Percentiles rank a stretch among this genome's conserved stretches.
phyloP scores from a whole-genome alignment of 1,284 basidiomycete species.

The Ceratobasidium sp. region DNA sequence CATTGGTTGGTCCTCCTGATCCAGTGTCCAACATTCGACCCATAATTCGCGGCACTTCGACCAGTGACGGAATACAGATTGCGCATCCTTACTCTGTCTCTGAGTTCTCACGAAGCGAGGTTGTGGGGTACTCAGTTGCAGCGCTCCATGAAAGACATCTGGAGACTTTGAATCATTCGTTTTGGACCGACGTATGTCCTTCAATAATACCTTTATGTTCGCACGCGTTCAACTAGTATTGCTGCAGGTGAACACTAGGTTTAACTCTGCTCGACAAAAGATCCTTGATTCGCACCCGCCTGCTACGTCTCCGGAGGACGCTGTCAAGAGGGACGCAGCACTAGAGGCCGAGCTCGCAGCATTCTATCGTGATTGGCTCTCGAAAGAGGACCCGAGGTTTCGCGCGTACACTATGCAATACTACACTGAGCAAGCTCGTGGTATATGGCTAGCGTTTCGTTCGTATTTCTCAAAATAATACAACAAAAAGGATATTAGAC shows the following conservation, averaged over 20 bases:
- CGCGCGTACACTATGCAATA: slow-evolving; percentile 65
- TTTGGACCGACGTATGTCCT: slow-evolving; percentile 79
- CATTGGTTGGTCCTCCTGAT: slow-evolving; percentile 76
- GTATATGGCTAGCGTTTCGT: slow-evolving; percentile 43
- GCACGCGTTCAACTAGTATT: not conserved
- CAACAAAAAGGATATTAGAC: not conserved
- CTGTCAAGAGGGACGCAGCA: slow-evolving; percentile 50
- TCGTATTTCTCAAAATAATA: slow-evolving; percentile 40
- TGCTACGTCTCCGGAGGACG: slow-evolving; percentile 65
- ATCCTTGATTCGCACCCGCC: slow-evolving; percentile 70
- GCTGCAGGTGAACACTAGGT: slow-evolving; percentile 76
- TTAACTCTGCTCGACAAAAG: slow-evolving; percentile 72
- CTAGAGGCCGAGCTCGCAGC: slow-evolving; percentile 72
- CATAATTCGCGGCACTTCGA: slow-evolving; percentile 1
- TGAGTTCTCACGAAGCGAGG: slow-evolving; percentile 68
- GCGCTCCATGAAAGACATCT: slow-evolving; percentile 59
- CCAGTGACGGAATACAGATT: slow-evolving; percentile 14
- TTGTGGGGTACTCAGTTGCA: slow-evolving; percentile 49
- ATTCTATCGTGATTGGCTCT: slow-evolving; percentile 78
- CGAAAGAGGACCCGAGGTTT: slow-evolving; percentile 71
- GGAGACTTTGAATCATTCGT: slow-evolving; percentile 77
- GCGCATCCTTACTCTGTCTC: slow-evolving; percentile 78
- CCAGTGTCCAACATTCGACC: slow-evolving; percentile 83
- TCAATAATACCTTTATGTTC: not conserved
- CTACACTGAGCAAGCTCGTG: slow-evolving; percentile 37